Conservation (phyloP, 805 yeast species). For the Lipomyces spencermartinsiae region DNA sequence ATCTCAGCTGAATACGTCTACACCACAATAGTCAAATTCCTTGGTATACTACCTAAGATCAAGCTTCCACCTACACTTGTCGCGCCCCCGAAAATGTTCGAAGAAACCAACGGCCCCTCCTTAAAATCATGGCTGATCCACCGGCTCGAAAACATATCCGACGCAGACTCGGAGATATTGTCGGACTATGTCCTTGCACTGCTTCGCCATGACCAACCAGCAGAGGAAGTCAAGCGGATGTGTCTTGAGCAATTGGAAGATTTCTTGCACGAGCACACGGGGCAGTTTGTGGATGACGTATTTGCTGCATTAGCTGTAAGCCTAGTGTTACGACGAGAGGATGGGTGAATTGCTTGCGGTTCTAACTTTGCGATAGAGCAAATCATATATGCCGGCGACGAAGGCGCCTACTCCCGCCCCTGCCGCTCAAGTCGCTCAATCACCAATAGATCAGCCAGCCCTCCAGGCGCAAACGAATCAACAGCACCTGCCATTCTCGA, state of each 20-base stretch:
- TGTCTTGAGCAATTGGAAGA: slow-evolving; percentile 50
- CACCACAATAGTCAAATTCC: background rate
- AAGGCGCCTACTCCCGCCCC: background rate
- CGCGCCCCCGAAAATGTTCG: slow-evolving; percentile 16
- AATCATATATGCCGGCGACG: background rate
- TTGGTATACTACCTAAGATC: background rate
- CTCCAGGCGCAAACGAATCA: slow-evolving; percentile 1
- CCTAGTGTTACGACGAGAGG: background rate
- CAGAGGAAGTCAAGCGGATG: slow-evolving; percentile 46
- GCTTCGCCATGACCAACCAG: slow-evolving; percentile 49
- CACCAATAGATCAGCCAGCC: background rate
- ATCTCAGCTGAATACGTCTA: background rate
- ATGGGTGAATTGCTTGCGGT: slow-evolving; percentile 6
- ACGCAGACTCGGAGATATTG: slow-evolving; percentile 53
- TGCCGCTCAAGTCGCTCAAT: slow-evolving; percentile 3
- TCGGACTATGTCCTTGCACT: slow-evolving; percentile 55
- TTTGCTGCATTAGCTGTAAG: slow-evolving; percentile 42
- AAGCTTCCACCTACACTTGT: background rate
- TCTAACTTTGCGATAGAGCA: background rate
- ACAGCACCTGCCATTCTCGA: slow-evolving; percentile 9
- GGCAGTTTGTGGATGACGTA: slow-evolving; percentile 46
- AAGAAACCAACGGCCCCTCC: slow-evolving; percentile 17
- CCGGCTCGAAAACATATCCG: slow-evolving; percentile 42
- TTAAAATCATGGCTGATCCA: slow-evolving; percentile 45
- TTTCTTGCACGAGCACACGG: slow-evolving; percentile 46